Percentiles rank a stretch among this genome's conserved stretches.
Conservation (phyloP, 371 early-diverging fungal genomes). For the Mortierella sp. region DNA sequence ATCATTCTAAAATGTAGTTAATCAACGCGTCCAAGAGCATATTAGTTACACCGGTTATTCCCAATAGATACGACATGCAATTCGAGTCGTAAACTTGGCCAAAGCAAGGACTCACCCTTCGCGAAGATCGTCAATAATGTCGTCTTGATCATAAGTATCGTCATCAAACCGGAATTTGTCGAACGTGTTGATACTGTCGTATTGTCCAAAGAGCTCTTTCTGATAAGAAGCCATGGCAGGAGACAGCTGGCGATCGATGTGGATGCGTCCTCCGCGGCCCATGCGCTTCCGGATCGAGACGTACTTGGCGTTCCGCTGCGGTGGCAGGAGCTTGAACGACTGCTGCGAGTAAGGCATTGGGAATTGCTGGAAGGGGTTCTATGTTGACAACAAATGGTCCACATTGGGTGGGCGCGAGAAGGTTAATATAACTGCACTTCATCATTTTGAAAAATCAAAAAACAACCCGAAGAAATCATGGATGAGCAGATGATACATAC, state of each 20-base stretch:
- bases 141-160: constrained; percentile 64
- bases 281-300: constrained; percentile 63
- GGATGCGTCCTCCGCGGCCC: constrained; percentile 72
- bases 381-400: constrained; percentile 1
- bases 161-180: constrained; percentile 59
- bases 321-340: constrained; percentile 55
- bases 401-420: too few species aligned
- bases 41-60: too few species aligned
- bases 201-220: constrained; percentile 35
- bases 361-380: constrained; percentile 67
- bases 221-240: constrained; percentile 34
- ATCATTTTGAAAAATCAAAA: not conserved
- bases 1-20: constrained; percentile 53
- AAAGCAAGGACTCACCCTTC: constrained; percentile 56
- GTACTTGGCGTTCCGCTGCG: constrained; percentile 34
- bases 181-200: constrained; percentile 46
- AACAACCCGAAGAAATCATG: not conserved
- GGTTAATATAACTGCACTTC: too few species aligned
- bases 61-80: too few species aligned
- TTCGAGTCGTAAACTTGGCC: too few species aligned
- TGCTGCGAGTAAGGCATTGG: constrained; percentile 46
- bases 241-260: constrained; percentile 61
- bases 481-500: constrained; percentile 40
- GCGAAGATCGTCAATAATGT: constrained; percentile 59
- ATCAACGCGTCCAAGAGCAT: too few species aligned